Conservation (phyloP, 2,329 filamentous ascomycete species). For the Fusarium sp. region DNA sequence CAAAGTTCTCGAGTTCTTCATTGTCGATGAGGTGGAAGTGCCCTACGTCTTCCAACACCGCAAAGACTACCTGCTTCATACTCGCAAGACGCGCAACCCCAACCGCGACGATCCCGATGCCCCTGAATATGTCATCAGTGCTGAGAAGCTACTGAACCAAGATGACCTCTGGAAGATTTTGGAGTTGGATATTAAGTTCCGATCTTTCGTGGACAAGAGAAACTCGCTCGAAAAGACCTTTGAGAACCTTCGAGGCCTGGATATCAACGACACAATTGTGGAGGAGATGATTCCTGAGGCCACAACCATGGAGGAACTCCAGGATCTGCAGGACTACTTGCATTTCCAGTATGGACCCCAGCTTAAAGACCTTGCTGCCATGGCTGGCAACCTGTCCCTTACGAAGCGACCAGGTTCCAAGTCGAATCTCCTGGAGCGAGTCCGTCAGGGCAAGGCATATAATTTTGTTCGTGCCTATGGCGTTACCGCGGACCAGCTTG, state of each 20-base stretch:
- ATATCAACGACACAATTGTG: conserved; percentile 78
- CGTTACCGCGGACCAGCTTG: conserved; percentile 88
- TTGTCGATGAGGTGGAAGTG: conserved; percentile 93
- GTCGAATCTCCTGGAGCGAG: conserved; percentile 83
- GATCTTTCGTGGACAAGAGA: conserved; percentile 91
- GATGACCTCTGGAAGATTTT: conserved; percentile 96
- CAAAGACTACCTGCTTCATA: conserved; percentile 96
- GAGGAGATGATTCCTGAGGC: conserved; percentile 85
- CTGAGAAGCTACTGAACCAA: conserved; percentile 91
- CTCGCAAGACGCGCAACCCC: conserved; percentile 75
- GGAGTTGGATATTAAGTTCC: conserved; percentile 94
- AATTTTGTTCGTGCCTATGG: conserved; percentile 89
- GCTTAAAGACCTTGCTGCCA: conserved; percentile 81
- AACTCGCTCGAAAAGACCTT: conserved; percentile 85
- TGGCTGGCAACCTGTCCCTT: conserved; percentile 72
- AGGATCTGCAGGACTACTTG: conserved; percentile 95
- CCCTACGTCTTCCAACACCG: conserved; percentile 98
- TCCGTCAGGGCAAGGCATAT: conserved; percentile 84
- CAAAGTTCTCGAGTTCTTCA: conserved; percentile 95
- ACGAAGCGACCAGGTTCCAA: conserved; percentile 86
- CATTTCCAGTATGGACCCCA: conserved; percentile 92
- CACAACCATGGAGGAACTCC: conserved; percentile 91
- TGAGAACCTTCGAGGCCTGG: conserved; percentile 74
- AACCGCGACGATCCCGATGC: conserved; percentile 75
- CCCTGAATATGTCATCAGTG: conserved; percentile 78